Evolutionary conservation across 345 rosid species (phyloP).

Genomic region (Rhodamnia rubescens): DNA sequence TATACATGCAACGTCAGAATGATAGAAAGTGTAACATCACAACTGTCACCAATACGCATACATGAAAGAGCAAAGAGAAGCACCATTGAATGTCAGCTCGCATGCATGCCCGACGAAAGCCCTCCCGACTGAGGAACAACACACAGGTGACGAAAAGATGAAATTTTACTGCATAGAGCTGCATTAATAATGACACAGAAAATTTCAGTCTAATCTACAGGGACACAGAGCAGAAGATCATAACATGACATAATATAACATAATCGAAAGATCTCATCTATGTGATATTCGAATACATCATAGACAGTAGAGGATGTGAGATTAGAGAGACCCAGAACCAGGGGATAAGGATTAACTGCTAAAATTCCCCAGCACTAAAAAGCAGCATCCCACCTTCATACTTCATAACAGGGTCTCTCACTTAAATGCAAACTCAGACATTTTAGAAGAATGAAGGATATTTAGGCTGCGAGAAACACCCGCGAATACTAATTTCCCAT

Average conservation of each 20-base stretch:
- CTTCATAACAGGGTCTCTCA: neutral
- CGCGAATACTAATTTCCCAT: neutral
- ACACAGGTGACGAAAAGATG: conserved; percentile 84
- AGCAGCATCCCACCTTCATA: neutral
- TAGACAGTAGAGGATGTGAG: neutral
- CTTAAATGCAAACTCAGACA: neutral
- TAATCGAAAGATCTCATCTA: neutral
- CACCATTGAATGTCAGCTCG: conserved; percentile 70
- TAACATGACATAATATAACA: neutral
- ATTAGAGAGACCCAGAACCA: neutral
- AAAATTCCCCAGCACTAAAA: neutral
- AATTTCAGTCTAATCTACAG: neutral
- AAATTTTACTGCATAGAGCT: conserved; percentile 87
- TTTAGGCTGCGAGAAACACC: neutral
- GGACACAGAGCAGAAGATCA: neutral
- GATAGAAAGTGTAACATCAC: neutral
- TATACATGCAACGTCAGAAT: neutral
- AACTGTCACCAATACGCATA: neutral
- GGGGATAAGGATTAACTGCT: neutral
- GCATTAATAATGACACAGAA: conserved; percentile 7
- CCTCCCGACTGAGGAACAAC: conserved; percentile 90
- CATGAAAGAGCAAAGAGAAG: neutral
- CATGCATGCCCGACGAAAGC: conserved; percentile 76
- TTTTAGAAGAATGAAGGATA: neutral
- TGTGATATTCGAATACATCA: no score